Evolutionary conservation across 345 rosid genomes (phyloP).

Genomic region (Nasturtium officinale): DNA sequence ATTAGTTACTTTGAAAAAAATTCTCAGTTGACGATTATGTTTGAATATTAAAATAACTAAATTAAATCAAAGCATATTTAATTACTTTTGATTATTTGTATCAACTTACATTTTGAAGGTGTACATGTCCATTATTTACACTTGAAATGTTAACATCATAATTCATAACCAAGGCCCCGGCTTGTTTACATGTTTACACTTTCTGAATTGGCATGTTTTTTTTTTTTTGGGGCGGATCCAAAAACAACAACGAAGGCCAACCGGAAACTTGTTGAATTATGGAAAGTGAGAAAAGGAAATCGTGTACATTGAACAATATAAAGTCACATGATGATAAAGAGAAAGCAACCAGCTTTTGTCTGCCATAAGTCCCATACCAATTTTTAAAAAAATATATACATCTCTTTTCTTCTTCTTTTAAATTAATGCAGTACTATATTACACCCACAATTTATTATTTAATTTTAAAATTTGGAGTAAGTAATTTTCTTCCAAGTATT

Average conservation of each 20-base stretch:
- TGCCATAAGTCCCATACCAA: slow-evolving; percentile 13
- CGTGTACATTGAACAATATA: slow-evolving; percentile 20
- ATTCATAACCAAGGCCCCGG: too few species aligned
- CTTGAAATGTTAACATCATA: neutral
- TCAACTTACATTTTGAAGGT: neutral
- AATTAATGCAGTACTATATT: neutral
- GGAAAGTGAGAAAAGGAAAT: slow-evolving; percentile 1
- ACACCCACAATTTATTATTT: neutral
- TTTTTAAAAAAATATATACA: neutral
- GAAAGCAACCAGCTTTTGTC: slow-evolving; percentile 26
- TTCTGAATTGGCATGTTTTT: too few species aligned
- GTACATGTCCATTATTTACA: neutral
- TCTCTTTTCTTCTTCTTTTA: neutral
- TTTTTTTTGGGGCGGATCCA: too few species aligned
- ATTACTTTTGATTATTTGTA: neutral
- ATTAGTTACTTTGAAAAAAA: too few species aligned
- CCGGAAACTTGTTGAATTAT: neutral
- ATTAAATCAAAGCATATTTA: neutral
- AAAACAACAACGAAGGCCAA: neutral
- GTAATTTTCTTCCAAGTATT: neutral
- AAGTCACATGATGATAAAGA: slow-evolving; percentile 24
- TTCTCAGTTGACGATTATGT: neutral
- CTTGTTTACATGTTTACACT: too few species aligned
- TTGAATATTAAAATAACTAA: neutral
- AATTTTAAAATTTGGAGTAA: too few species aligned